Evolutionary conservation across 805 yeast genomes (phyloP), one percentile per base, ranked within the genome.

Genomic region (Cyberlindnera mrakii): DNA sequence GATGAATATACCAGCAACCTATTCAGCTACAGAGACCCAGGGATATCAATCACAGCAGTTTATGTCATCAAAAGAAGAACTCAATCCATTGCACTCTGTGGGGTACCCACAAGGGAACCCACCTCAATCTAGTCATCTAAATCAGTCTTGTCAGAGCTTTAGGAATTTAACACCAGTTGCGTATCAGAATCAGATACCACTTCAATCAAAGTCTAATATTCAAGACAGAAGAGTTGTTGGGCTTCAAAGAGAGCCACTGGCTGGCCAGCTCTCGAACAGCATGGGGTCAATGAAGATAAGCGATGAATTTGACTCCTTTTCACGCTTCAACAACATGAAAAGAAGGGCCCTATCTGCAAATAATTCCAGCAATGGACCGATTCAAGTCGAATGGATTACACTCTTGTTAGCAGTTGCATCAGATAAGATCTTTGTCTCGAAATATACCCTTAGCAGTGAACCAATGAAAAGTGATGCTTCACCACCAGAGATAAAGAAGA

Each of bases 351-450:
- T 14, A 70, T 71, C 2, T 51, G 66, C 37, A 50, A 47, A 16
- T 71, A 68, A 45, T 65, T 63, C 42, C 55, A 58, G 38, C 47
- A 42, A 35, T 51, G 43, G 82, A 0, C 64, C 57, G 6, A 59
- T 76, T n/a, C 89, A 82, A 60, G 66, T 82, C 44, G 71, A 68
- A 37, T 80, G 82, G 76, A 83, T 85, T n/a, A 72, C 75, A 47
- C 65, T 70, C 14, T 60, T 83, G 27, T 60, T 81, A 18, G 79
- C 74, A 34, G 70, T 63, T 45, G 56, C 75, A 2, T 70, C 73
- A 20, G 58, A 61, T 33, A 63, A 68, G 3, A 66, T 71, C 1
- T 70, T 70, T 30, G 51, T 73, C n/a, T 52, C 65, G 6, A 64
- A 66, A 7, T 68, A 67, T 47, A 74, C 72, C 35, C 71, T 73